phyloP scores from a whole-genome alignment of 805 yeast species.

The Metschnikowia colocasiae region DNA sequence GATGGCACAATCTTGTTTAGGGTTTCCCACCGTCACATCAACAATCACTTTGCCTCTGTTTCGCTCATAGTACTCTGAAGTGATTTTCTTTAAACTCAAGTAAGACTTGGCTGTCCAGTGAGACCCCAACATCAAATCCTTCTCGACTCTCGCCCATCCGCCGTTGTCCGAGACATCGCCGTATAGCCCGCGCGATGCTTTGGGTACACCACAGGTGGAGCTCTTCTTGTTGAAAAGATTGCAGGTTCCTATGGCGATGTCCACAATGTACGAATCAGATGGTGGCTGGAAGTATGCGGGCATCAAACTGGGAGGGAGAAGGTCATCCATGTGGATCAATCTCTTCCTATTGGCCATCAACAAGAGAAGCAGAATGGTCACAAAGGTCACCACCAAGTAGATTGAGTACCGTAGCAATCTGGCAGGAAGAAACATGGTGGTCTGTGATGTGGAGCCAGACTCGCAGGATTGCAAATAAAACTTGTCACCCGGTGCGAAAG shows the following conservation, averaged over 20 bases:
- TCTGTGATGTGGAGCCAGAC: not conserved
- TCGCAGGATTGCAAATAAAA: not conserved
- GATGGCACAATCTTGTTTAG: constrained; percentile 28
- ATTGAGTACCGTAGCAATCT: constrained; percentile 27
- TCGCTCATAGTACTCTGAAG: constrained; percentile 19
- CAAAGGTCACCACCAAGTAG: constrained; percentile 17
- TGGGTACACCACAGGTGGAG: constrained; percentile 14
- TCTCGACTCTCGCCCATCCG: constrained; percentile 43
- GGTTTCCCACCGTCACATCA: constrained; percentile 37
- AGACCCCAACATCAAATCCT: constrained; percentile 44
- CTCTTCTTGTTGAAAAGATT: constrained; percentile 16
- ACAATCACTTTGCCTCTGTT: constrained; percentile 32
- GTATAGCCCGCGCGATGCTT: constrained; percentile 10
- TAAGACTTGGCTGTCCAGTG: constrained; percentile 43
- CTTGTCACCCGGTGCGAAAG: not conserved
- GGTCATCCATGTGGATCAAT: constrained; percentile 25
- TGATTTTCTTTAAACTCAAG: constrained; percentile 31
- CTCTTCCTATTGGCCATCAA: constrained; percentile 40
- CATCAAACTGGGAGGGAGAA: constrained; percentile 16
- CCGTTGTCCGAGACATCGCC: constrained; percentile 18
- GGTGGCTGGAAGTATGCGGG: constrained; percentile 43
- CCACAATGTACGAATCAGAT: constrained; percentile 37
- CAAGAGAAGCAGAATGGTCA: constrained; percentile 23
- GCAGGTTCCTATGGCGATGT: constrained; percentile 38
- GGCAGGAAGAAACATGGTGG: constrained; percentile 26